Percentiles rank a stretch among this genome's conserved stretches.
These are phyloP conservation scores for Umbilicaria muhlenbergii DNA, from an alignment of 495 filamentous ascomycete genomes.

Conservation along the genomic window DNA sequence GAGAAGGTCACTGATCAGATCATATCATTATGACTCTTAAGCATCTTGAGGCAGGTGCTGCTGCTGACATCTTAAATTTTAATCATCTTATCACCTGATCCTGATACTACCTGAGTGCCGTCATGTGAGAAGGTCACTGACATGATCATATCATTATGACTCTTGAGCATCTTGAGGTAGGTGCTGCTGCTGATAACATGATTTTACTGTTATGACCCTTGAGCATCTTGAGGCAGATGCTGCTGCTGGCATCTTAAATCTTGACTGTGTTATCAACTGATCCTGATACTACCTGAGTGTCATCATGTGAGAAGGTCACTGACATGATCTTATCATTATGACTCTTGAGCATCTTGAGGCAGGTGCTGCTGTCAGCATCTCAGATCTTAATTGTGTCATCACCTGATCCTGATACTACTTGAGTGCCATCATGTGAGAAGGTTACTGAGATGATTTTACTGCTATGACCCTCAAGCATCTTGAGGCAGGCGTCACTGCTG, in stretches of 20 bases:
- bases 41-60: conserved; percentile 13
- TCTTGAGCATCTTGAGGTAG: no score
- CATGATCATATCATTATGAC: no score
- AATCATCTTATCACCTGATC: conserved; percentile 1
- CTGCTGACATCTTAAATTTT: conserved; percentile 16
- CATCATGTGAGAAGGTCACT: no score
- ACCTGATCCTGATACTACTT: conserved; percentile 12
- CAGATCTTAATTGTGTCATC: conserved; percentile 18
- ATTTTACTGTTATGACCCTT: conserved; percentile 12
- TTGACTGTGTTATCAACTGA: conserved; percentile 6
- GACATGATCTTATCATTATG: no score
- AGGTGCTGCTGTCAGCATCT: conserved; percentile 5
- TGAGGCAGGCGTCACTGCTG: not conserved
- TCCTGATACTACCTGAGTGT: no score
- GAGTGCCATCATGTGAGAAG: conserved; percentile 13
- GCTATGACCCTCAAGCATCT: conserved; percentile 11
- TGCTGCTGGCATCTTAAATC: conserved; percentile 14
- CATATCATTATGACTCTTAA: conserved; percentile 12
- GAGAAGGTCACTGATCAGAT: conserved; percentile 13
- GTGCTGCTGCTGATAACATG: not conserved
- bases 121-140: no score
- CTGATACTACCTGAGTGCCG: no score
- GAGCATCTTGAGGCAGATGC: conserved; percentile 14
- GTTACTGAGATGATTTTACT: conserved; percentile 1
- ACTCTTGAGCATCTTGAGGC: no score